Base-by-base conservation (phyloP, 2,329 filamentous ascomycete species). In the Cytospora piceae region DNA sequence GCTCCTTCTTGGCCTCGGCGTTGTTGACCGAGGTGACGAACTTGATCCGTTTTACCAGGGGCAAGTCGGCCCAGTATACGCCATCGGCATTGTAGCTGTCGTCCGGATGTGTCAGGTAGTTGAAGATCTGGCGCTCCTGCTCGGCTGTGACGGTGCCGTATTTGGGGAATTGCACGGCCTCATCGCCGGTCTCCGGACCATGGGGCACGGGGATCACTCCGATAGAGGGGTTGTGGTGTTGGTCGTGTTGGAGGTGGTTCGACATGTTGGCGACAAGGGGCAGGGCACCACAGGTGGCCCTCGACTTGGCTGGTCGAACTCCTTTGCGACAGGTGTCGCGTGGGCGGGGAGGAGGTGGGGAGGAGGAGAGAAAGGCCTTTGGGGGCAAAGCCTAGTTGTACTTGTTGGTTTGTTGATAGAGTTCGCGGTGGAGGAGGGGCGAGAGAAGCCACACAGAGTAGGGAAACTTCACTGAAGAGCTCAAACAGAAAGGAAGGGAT, bases 51-150 rank as follows among this genome's bases (percentile, higher is more conserved):
- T 94, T 79, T 67, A 77, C 72, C 59, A 93, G 74, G 24, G 90
- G 88, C 72, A 98, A 82, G 75, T 97, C 94, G 39, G 94, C 94
- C 94, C 94, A 98, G 85, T 98, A 98, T 70, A 87, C 85, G 68
- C 94, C 94, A 24, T 94, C 87, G 63, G 85, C 79, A 64, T 90
- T 92, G 80, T 94, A 97, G 69, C 88, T 90, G 80, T 98, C 94
- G 74, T 96, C 92, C 2, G 94, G 94, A 63, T 91, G 90, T 64
- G 96, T 90, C 65, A 97, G 82, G 71, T 90, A 87, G 72, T 90
- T 85, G 81, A 97, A 96, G 72, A 87, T 86, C 75, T 82, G 79
- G 68, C 79, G 83, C 77, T 87, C 84, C 67, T 81, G 74, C 58
- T 79, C 77, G 64, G 79, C 79, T 66, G 71, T 70, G 58, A 77